These are phyloP conservation scores for Neopestalotiopsis rosae DNA, from an alignment of 2,329 filamentous ascomycete species.

Conservation along the genomic window DNA sequence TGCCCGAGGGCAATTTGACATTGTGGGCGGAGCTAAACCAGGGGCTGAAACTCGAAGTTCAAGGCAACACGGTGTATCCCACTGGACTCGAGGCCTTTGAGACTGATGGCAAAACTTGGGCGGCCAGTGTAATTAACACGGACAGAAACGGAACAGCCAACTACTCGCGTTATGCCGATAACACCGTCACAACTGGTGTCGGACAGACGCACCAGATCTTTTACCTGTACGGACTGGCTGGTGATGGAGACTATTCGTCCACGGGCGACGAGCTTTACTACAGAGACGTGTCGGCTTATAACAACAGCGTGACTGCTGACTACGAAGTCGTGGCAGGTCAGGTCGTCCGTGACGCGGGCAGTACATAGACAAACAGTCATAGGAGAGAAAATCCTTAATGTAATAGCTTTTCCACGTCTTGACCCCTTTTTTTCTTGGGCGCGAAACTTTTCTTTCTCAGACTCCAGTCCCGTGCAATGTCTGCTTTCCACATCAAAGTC, in stretches of 20 bases:
- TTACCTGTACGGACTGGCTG: constrained; percentile 52
- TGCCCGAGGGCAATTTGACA: constrained; percentile 50
- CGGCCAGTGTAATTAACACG: constrained; percentile 47
- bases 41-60: constrained; percentile 42
- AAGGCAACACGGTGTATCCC: constrained; percentile 54
- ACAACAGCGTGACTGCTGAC: constrained; percentile 31
- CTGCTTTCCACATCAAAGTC: neutral
- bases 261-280: constrained; percentile 56
- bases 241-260: constrained; percentile 24
- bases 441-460: neutral
- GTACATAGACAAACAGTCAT: neutral
- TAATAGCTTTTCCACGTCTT: neutral
- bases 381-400: neutral
- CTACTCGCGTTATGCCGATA: constrained; percentile 55
- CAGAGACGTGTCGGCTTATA: constrained; percentile 52
- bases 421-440: neutral
- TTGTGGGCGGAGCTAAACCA: constrained; percentile 49
- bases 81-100: constrained; percentile 64
- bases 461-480: neutral
- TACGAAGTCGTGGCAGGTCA: constrained; percentile 13
- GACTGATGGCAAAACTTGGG: constrained; percentile 29
- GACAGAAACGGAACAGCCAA: constrained; percentile 62
- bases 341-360: neutral
- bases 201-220: constrained; percentile 64
- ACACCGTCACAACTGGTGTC: constrained; percentile 53